These are phyloP conservation scores for Podaxis sp. DNA, from an alignment of 768 basidiomycete species.

Conservation along the genomic window DNA sequence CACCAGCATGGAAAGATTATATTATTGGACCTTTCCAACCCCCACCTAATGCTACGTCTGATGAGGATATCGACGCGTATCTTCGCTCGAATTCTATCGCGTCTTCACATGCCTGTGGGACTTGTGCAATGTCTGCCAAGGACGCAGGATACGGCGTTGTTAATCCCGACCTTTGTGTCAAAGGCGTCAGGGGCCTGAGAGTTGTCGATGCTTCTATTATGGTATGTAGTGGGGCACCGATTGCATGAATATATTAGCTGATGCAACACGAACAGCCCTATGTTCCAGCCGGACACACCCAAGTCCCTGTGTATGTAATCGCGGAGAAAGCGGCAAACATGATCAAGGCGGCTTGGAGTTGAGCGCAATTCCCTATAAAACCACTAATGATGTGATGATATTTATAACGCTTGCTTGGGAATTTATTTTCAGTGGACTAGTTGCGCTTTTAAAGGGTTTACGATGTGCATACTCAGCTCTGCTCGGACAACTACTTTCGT, in stretches of 20 bases:
- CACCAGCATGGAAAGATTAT: slow-evolving; percentile 23
- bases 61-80: slow-evolving; percentile 27
- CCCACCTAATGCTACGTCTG: slow-evolving; percentile 17
- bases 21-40: slow-evolving; percentile 19
- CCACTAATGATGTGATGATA: not conserved
- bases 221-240: slow-evolving; percentile 21
- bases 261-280: slow-evolving; percentile 12
- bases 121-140: slow-evolving; percentile 30
- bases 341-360: slow-evolving; percentile 16
- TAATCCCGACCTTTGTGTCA: slow-evolving; percentile 30
- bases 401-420: not conserved
- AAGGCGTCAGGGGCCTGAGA: slow-evolving; percentile 33
- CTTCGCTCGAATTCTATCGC: slow-evolving; percentile 23
- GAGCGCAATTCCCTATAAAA: too few relatives aligned
- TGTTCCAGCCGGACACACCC: slow-evolving; percentile 18
- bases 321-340: slow-evolving; percentile 20
- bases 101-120: slow-evolving; percentile 31
- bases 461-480: too few relatives aligned
- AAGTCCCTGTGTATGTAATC: slow-evolving; percentile 18
- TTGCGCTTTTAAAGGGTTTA: too few relatives aligned
- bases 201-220: slow-evolving; percentile 39
- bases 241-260: not conserved
- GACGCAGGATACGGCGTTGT: slow-evolving; percentile 22
- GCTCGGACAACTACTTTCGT: too few relatives aligned
- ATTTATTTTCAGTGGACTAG: too few relatives aligned